Evolutionary conservation across 441 rosid genomes (phyloP).

Genomic region (Mallotus japonicus): DNA sequence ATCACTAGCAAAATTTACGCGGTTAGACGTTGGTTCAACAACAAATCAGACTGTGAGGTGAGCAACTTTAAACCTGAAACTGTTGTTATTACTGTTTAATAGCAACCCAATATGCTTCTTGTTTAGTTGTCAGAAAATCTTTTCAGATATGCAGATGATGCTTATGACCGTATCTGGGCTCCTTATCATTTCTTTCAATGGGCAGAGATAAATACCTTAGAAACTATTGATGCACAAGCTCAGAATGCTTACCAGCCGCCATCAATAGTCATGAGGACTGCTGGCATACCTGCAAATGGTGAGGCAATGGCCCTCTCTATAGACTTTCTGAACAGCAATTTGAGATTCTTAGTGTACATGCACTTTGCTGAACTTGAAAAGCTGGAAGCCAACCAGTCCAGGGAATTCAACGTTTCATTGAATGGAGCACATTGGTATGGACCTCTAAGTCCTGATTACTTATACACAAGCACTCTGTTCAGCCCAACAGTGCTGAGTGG

Average conservation of each 20-base stretch:
- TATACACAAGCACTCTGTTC: slow-evolving; percentile 14
- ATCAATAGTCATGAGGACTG: slow-evolving; percentile 31
- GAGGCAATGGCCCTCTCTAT: slow-evolving; percentile 15
- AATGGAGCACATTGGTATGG: slow-evolving; percentile 22
- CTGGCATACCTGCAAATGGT: slow-evolving; percentile 21
- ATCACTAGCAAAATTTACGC: slow-evolving; percentile 20
- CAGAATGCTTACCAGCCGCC: slow-evolving; percentile 25
- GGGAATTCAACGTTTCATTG: slow-evolving; percentile 31
- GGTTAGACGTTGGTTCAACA: slow-evolving; percentile 30
- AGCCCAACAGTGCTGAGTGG: neutral
- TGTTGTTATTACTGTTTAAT: neutral
- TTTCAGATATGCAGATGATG: slow-evolving; percentile 32
- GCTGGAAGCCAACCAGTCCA: slow-evolving; percentile 15
- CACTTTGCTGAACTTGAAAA: slow-evolving; percentile 40
- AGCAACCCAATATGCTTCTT: neutral
- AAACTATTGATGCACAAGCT: neutral
- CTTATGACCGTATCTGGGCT: slow-evolving; percentile 37
- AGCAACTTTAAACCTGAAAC: neutral
- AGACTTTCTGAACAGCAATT: neutral
- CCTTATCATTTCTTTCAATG: neutral
- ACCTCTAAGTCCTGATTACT: slow-evolving; percentile 21
- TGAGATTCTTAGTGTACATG: slow-evolving; percentile 26
- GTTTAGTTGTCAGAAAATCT: neutral
- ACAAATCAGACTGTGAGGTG: slow-evolving; percentile 39
- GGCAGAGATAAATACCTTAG: slow-evolving; percentile 12